Base-by-base conservation (phyloP, 2,329 filamentous ascomycete species). In the Shiraia bambusicola region DNA sequence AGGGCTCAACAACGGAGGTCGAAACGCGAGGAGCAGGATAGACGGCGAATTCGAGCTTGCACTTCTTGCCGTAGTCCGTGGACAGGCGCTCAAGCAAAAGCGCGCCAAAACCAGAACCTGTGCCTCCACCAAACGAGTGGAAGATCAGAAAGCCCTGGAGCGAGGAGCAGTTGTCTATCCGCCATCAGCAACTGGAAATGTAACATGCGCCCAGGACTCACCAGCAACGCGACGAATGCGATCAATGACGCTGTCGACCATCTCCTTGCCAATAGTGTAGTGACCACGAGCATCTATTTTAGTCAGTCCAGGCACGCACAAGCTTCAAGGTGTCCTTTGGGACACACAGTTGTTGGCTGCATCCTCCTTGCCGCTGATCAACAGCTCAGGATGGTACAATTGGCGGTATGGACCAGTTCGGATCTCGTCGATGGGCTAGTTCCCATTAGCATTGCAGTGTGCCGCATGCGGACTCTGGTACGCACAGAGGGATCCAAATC, bases 241-340 rank as follows among this genome's bases (percentile, higher is more conserved):
- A 61, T 87, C 83, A 62, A 86, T 80, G 61, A 86, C 83, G 57
- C 71, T 78, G 66, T 87, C 83, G 40, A 86, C 80, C 80, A 86
- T 83, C 75, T 87, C 83, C 77, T 87, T 87, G 72, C 84, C 84
- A 58, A 87, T 82, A 58, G 84, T 87, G 72, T 87, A 87, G 73
- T 87, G 83, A 43, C 84, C 84, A 74, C 83, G 83, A 56, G 84
- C 84, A 63, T 87, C 77, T 80, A 45, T 13, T 19, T 10, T 25
- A 28, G 41, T 67, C 45, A 66, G 52, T 44, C 35, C 10, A 6
- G n/a, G 13, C 32, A 14, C 4, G 28, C 29, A n/a, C 29, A n/a
- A n/a, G 6, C 17, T 11, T 12, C 12, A 7, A 10, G 10, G 19
- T 24, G 27, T 27, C 29, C 14, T 15, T n/a, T 8, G 13, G 28